Base-by-base conservation (phyloP, 75 land plant genomes). In the Selaginella moellendorffii region DNA sequence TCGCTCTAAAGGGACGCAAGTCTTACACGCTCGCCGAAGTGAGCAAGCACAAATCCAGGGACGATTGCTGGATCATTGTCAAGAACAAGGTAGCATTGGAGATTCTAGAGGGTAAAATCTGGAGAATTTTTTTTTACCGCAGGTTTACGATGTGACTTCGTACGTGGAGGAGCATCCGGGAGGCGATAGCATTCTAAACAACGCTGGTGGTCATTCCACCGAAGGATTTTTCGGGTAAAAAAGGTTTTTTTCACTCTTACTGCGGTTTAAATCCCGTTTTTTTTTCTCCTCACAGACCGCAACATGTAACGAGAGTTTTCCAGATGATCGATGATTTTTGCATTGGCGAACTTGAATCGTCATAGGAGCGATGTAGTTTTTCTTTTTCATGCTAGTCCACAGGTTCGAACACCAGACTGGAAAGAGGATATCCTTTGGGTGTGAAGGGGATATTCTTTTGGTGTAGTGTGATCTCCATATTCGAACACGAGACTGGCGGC, bases 81-180 rank as follows among this genome's bases (percentile, higher is more conserved):
- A 36, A 36, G 46, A 36, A 36, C 46, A 36, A 36, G 46, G 46
- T 36, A 36, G 14, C n/a, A n/a, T n/a, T n/a, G n/a, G n/a, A n/a
- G n/a, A n/a, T n/a, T n/a, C 5, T 14, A 36, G 46, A 36, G 14
- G 46, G 14, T 36, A 36, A 36, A 36, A 14, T 36, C 10, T 36
- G 46, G 5, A 36, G 14, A 14, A 5, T 5, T 36, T 5, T 36
- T 5, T 5, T 36, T 5, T 36, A 36, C 14, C 14, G 63, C 67
- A 88, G 98, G 87, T 93, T 18, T 93, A 88, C 81, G 90, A 93
- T 76, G 96, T 93, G 20, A 83, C 96, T 8, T 70, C 96, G 9
- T 93, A 81, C 67, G 96, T 93, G 26, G 98, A 93, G 27, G 98
- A 88, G 63, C 98, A 93, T 54, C 98, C 98, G 22, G 98, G 98